Percentiles rank a stretch among this genome's conserved stretches.
Conservation (phyloP, 2,329 filamentous ascomycete genomes). For the Beauveria caledonica region DNA sequence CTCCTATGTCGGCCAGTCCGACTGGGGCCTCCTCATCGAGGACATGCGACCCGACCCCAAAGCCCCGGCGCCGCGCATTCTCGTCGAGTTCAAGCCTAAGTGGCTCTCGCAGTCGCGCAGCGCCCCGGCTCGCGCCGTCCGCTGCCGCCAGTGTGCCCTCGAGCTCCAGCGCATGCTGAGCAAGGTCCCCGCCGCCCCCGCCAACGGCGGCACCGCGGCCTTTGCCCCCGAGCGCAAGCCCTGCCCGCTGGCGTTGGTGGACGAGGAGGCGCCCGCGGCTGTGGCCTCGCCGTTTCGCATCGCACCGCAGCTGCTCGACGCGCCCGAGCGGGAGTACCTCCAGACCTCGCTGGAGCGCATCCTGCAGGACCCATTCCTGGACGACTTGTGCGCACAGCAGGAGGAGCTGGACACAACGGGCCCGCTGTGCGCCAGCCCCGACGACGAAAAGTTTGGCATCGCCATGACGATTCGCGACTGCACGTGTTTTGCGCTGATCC, state of each 20-base stretch:
- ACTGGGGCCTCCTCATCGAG: conserved; percentile 62
- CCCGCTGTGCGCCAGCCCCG: conserved; percentile 33
- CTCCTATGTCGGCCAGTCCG: conserved; percentile 43
- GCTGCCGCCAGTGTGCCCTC: conserved; percentile 68
- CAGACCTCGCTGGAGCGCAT: conserved; percentile 20
- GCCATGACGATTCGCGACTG: conserved; percentile 80
- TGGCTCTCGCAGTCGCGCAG: conserved; percentile 72
- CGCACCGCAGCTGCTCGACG: conserved; percentile 25
- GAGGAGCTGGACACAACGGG: conserved; percentile 35
- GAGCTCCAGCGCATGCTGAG: conserved; percentile 29
- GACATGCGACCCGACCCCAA: conserved; percentile 49
- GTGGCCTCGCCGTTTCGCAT: conserved; percentile 35
- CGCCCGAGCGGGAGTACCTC: conserved; percentile 20
- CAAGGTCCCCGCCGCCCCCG: conserved; percentile 15
- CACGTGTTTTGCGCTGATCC: conserved; percentile 61
- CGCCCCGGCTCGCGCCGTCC: conserved; percentile 51
- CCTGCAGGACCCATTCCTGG: conserved; percentile 27
- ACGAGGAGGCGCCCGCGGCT: conserved; percentile 36
- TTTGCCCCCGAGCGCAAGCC: conserved; percentile 36
- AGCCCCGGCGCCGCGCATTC: conserved; percentile 19
- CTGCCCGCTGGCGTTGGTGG: conserved; percentile 59
- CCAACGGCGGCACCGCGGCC: conserved; percentile 9
- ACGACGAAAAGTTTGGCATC: conserved; percentile 46
- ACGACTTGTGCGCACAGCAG: conserved; percentile 28
- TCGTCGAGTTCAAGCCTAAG: conserved; percentile 77